Percentiles rank a stretch among this genome's conserved stretches.
Evolutionary conservation across 768 basidiomycete species (phyloP).

Genomic region (Boletus huronensis): DNA sequence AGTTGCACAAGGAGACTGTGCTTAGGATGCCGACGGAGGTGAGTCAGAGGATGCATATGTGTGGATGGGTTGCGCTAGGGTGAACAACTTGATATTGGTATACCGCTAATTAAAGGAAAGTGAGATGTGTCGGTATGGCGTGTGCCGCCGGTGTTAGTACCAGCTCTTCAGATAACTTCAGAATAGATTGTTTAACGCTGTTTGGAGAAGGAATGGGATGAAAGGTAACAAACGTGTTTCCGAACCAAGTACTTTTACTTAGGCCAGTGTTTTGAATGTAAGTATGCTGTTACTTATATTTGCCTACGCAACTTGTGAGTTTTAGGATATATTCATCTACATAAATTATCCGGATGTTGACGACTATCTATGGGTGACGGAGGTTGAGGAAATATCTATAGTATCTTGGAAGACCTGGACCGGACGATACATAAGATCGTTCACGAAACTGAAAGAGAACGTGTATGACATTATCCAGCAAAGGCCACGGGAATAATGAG

Average conservation of each 20-base stretch:
- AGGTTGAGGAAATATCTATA: background rate
- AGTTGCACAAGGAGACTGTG: slow-evolving; percentile 21
- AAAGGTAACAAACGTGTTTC: no score
- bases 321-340: background rate
- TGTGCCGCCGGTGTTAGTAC: no score
- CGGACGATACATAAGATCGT: background rate
- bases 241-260: no score
- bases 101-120: no score
- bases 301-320: background rate
- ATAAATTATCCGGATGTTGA: background rate
- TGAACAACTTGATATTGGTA: no score
- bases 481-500: slow-evolving; percentile 38
- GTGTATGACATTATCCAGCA: background rate
- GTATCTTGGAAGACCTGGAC: background rate
- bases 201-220: no score
- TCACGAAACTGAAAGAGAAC: background rate
- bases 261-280: background rate
- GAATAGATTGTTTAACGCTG: no score
- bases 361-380: background rate
- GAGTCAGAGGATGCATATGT: background rate
- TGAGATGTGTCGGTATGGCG: no score
- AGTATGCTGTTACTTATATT: background rate
- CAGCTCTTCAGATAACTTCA: no score
- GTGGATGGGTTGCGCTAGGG: background rate
- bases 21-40: slow-evolving; percentile 16